Percentiles rank a stretch among this genome's conserved stretches.
These are phyloP conservation scores for Leishmania amazonensis DNA, from an alignment of 208 protist genomes.

Conservation along the genomic window DNA sequence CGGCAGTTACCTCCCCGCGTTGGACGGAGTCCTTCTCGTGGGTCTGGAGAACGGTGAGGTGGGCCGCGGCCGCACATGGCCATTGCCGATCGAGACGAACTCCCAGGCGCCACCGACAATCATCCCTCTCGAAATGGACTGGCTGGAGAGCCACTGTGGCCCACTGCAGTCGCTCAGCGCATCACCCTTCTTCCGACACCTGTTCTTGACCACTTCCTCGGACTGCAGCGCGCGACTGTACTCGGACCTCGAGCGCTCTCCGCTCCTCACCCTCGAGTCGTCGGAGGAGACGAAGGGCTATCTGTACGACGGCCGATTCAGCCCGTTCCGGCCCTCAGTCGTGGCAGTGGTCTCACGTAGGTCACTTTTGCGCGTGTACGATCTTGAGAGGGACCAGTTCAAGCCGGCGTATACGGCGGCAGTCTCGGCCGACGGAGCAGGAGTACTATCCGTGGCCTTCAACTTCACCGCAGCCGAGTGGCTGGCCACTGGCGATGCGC, in stretches of 20 bases:
- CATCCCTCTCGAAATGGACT: conserved; percentile 70
- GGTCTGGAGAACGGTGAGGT: conserved; percentile 91
- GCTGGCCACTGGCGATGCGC: conserved; percentile 80
- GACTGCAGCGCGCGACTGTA: conserved; percentile 87
- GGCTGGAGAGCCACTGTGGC: conserved; percentile 71
- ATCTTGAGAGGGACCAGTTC: conserved; percentile 69
- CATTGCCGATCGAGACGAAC: conserved; percentile 30
- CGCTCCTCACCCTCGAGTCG: conserved; percentile 78
- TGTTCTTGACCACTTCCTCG: conserved; percentile 86
- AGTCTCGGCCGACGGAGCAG: conserved; percentile 63
- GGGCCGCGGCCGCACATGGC: conserved; percentile 62
- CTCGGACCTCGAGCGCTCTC: conserved; percentile 68
- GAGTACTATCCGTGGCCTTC: conserved; percentile 72
- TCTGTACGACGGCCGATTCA: conserved; percentile 82
- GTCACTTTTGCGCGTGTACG: conserved; percentile 84
- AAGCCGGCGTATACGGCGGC: conserved; percentile 63
- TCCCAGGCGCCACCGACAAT: conserved; percentile 15
- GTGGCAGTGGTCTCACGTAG: conserved; percentile 81
- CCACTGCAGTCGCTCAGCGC: conserved; percentile 76
- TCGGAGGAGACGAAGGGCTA: conserved; percentile 84
- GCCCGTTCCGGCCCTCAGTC: conserved; percentile 84
- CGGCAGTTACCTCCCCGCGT: conserved; percentile 38
- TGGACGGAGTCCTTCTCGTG: conserved; percentile 66
- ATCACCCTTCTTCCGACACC: conserved; percentile 88
- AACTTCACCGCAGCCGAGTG: conserved; percentile 60